A percentile compares a stretch with the other conserved stretches of the same genome.
Evolutionary conservation across 441 rosid species (phyloP).

Genomic region (Raphanus hybrid): DNA sequence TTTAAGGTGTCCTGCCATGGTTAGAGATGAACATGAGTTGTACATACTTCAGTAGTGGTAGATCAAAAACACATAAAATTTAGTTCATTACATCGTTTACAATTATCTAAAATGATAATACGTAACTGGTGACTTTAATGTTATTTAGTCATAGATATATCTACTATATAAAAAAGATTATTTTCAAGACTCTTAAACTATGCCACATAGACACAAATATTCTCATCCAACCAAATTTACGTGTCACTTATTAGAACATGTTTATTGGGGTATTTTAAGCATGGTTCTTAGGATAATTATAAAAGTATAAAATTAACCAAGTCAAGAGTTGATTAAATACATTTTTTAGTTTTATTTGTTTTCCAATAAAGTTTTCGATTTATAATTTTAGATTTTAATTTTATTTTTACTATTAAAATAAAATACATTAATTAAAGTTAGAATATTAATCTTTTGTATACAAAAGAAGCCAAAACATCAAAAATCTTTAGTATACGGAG

Average conservation of each 20-base stretch:
- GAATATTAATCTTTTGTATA: not conserved
- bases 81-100: not conserved
- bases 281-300: too few relatives aligned
- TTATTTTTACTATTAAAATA: not conserved
- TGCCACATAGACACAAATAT: too few relatives aligned
- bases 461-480: not conserved
- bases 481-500: not conserved
- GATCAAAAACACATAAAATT: not conserved
- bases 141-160: not conserved
- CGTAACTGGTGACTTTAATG: not conserved
- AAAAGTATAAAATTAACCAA: not conserved
- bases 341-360: not conserved
- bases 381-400: not conserved
- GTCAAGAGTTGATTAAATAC: not conserved
- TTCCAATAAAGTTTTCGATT: not conserved
- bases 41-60: not conserved
- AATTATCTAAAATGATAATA: not conserved
- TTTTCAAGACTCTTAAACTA: too few relatives aligned
- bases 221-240: too few relatives aligned
- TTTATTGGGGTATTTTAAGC: too few relatives aligned
- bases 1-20: conserved; percentile 70
- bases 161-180: too few relatives aligned
- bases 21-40: not conserved
- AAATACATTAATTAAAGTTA: not conserved
- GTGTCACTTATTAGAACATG: too few relatives aligned